Base-by-base conservation (phyloP, 768 basidiomycete species). In the Rhizopogon sp. region DNA sequence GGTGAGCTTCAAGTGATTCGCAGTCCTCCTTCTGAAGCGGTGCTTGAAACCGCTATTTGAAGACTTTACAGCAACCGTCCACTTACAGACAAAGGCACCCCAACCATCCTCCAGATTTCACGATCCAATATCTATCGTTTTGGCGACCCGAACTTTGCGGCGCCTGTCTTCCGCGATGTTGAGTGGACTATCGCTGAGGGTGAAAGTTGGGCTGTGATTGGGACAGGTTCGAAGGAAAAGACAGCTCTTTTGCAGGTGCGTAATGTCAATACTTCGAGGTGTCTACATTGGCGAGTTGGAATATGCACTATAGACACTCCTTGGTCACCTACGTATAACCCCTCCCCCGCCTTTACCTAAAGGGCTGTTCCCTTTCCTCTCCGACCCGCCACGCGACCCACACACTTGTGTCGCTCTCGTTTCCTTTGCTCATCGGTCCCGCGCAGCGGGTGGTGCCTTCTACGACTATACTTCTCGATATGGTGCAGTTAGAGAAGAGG, bases 391-490 rank as follows among this genome's bases (percentile, higher is more conserved):
- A 17, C 61, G 64, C 14, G 80, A 89, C 59, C 76, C 85, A 0
- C 79, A 78, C 57, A 64, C 75, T 7, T 69, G 69, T 33, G 64
- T 90, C 35, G 72, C 77, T 14, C 66, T 83, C 35, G 87, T 91
- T 8, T 84, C 86, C 1, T 90, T 90, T 58, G 78, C 84, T 0
- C 83, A 88, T 57, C 78, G 84, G 16, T 74, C 78, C 1, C 74
- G 78, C 17, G 74, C 74, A 1, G 72, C 77, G 0, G 82, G 82
- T 0, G 85, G 87, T 7, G 89, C 80, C 10, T 98, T 98, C 72
- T 88, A 89, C 57, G 95, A 98, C 71, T 97, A 88, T 64, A 89
- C 93, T 0, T 93, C 94, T 3, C 83, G 94, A 3, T 98, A 98
- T 66, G 93, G 91, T 20, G 88, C 90, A 0, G 80, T 93, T 39